phyloP scores from a whole-genome alignment of 2,329 filamentous ascomycete genomes.

The Exserohilum rostratum region DNA sequence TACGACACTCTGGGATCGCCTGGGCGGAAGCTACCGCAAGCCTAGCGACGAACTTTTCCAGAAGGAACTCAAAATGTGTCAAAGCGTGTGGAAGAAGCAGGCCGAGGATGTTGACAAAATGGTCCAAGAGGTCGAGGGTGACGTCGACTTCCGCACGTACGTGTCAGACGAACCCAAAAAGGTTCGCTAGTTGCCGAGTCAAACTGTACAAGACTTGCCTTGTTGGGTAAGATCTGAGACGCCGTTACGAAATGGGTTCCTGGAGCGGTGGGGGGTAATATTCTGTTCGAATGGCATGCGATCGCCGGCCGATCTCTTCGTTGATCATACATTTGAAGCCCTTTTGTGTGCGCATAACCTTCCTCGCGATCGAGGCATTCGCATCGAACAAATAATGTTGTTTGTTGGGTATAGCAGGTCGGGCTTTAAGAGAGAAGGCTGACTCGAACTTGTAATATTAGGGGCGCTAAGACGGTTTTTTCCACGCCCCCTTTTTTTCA shows the following conservation, averaged over 20 bases:
- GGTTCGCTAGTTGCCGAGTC: constrained; percentile 8
- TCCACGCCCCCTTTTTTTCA: not conserved
- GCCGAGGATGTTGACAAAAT: constrained; percentile 76
- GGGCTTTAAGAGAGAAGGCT: not conserved
- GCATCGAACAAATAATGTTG: not conserved
- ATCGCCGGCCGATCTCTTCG: constrained; percentile 11
- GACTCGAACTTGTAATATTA: constrained; percentile 9
- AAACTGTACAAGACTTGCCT: not conserved
- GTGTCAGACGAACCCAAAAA: constrained; percentile 48
- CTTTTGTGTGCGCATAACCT: constrained; percentile 14
- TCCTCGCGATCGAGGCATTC: constrained; percentile 10
- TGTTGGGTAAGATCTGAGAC: not conserved
- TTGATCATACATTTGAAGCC: not conserved
- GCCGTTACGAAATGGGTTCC: constrained; percentile 12
- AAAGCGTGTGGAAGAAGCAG: constrained; percentile 80
- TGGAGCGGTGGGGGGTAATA: not conserved
- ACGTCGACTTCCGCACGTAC: constrained; percentile 55
- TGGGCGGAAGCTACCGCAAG: constrained; percentile 84
- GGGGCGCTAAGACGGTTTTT: not conserved
- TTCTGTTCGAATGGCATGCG: not conserved
- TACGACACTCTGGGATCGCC: constrained; percentile 87
- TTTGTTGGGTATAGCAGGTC: constrained; percentile 5
- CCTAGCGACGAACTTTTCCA: constrained; percentile 86
- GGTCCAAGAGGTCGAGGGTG: constrained; percentile 73
- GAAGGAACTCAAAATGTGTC: constrained; percentile 83